Percentiles rank a stretch among this genome's conserved stretches.
Evolutionary conservation across 345 rosid species (phyloP).

Genomic region (Aethionema arabicum): DNA sequence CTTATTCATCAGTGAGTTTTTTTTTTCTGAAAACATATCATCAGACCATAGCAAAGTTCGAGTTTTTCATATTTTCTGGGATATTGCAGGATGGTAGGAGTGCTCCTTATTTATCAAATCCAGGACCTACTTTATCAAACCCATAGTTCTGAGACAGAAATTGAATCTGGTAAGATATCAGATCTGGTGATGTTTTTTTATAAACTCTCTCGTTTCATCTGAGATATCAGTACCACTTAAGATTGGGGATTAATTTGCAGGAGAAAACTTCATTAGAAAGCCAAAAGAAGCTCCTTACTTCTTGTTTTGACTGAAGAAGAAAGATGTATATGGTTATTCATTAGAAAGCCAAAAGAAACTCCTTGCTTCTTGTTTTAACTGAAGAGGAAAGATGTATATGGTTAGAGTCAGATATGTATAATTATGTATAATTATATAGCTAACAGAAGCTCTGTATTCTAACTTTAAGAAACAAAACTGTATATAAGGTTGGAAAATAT

Average conservation of each 20-base stretch:
- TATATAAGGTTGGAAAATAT: constrained; percentile 7
- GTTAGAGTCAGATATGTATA: background rate
- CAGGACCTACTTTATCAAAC: constrained; percentile 31
- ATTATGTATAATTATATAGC: background rate
- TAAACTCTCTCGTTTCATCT: constrained; percentile 2
- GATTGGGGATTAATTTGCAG: constrained; percentile 24
- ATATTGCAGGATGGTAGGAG: constrained; percentile 35
- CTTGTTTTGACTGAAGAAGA: constrained; percentile 20
- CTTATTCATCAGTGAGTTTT: constrained; percentile 43
- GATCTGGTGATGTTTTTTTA: background rate
- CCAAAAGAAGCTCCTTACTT: constrained; percentile 1
- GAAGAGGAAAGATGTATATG: background rate
- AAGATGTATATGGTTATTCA: background rate
- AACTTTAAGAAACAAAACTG: constrained; percentile 3
- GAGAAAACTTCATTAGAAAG: constrained; percentile 17
- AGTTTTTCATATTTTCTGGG: background rate
- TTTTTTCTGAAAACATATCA: background rate
- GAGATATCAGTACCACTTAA: constrained; percentile 7
- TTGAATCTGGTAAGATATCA: constrained; percentile 23
- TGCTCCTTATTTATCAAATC: constrained; percentile 26
- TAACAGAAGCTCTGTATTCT: constrained; percentile 6
- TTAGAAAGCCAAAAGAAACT: constrained; percentile 18
- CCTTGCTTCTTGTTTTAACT: constrained; percentile 21
- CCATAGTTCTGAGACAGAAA: constrained; percentile 25
- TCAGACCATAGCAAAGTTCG: constrained; percentile 2